These are phyloP conservation scores for Diaporthe citri DNA, from an alignment of 2,329 filamentous ascomycete species.

Conservation along the genomic window DNA sequence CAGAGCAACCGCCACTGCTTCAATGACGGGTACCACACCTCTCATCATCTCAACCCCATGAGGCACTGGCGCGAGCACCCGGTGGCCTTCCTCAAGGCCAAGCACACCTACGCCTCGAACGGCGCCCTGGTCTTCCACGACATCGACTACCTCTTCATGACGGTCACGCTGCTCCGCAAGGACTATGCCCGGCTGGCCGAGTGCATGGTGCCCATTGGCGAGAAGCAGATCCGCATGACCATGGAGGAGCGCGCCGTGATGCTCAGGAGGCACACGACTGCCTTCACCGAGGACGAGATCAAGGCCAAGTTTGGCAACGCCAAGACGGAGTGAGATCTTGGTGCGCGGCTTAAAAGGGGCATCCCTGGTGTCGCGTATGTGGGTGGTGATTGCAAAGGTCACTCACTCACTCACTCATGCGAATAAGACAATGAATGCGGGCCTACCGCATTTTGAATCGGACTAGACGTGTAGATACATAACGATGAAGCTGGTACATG, in stretches of 20 bases:
- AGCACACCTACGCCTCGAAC: conserved; percentile 74
- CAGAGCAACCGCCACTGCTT: conserved; percentile 86
- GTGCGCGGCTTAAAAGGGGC: too few species aligned
- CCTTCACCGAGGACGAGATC: conserved; percentile 76
- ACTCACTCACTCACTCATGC: not conserved
- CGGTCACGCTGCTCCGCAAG: conserved; percentile 75
- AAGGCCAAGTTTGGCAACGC: conserved; percentile 62
- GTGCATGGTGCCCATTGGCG: conserved; percentile 80
- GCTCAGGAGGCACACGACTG: conserved; percentile 73
- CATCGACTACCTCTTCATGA: conserved; percentile 85
- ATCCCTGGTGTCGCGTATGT: not conserved
- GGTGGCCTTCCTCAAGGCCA: conserved; percentile 77
- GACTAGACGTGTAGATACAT: not conserved
- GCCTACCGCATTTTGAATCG: not conserved
- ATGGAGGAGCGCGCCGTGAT: conserved; percentile 73
- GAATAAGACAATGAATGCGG: not conserved
- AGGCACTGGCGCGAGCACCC: conserved; percentile 88
- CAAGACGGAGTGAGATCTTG: conserved; percentile 29
- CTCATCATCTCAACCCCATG: conserved; percentile 82
- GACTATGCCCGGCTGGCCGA: conserved; percentile 78
- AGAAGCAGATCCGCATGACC: conserved; percentile 73
- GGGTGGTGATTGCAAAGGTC: not conserved
- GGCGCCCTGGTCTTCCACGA: conserved; percentile 82
- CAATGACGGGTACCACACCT: conserved; percentile 87
- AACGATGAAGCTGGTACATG: not conserved